phyloP scores from a whole-genome alignment of 805 yeast species.

The Clavispora santaluciae region DNA sequence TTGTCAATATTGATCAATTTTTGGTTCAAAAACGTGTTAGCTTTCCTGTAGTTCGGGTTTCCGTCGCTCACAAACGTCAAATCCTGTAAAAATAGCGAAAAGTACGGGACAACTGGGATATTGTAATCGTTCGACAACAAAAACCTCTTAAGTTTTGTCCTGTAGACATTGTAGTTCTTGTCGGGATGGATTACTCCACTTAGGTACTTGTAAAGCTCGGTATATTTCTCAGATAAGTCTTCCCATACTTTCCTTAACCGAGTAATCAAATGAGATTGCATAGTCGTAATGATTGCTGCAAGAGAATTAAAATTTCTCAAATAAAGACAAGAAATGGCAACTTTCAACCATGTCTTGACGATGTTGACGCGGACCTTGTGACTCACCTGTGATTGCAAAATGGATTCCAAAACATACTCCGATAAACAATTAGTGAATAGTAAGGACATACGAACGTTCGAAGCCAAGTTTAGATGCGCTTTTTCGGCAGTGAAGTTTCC shows the following conservation, averaged over 20 bases:
- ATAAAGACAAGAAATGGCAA: slow-evolving; percentile 67
- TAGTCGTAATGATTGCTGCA: slow-evolving; percentile 72
- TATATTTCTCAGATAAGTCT: slow-evolving; percentile 53
- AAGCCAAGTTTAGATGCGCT: slow-evolving; percentile 53
- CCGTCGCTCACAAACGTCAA: slow-evolving; percentile 79
- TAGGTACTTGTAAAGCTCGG: slow-evolving; percentile 57
- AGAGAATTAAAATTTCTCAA: slow-evolving; percentile 73
- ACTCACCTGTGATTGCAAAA: slow-evolving; percentile 49
- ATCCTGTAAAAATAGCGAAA: slow-evolving; percentile 71
- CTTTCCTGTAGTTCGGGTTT: slow-evolving; percentile 62
- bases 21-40: slow-evolving; percentile 52
- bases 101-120: slow-evolving; percentile 71
- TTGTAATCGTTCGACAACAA: slow-evolving; percentile 44
- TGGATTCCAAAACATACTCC: slow-evolving; percentile 66
- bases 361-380: slow-evolving; percentile 49
- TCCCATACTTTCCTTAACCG: slow-evolving; percentile 60
- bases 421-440: slow-evolving; percentile 68
- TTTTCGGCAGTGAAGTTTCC: slow-evolving; percentile 59
- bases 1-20: slow-evolving; percentile 71
- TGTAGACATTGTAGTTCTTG: slow-evolving; percentile 65
- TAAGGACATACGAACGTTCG: slow-evolving; percentile 57
- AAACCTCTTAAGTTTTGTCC: slow-evolving; percentile 56
- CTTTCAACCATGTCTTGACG: slow-evolving; percentile 66
- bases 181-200: slow-evolving; percentile 69
- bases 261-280: slow-evolving; percentile 68